Base-by-base conservation (phyloP, 2,329 filamentous ascomycete genomes). In the Ascochyta rabiei region DNA sequence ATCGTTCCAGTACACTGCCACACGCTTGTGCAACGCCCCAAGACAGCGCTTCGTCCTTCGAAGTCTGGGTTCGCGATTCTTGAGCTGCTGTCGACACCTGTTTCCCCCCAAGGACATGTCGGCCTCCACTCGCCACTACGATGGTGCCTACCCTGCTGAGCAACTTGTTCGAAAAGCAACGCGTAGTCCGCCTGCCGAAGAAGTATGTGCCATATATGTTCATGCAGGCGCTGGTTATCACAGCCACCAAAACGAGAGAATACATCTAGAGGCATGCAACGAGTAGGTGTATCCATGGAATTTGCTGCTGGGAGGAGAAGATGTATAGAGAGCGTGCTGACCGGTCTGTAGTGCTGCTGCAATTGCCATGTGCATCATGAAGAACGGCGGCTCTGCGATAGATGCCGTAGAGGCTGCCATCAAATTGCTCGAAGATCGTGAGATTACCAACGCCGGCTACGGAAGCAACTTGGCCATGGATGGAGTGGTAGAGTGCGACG, bases 201-300 rank as follows among this genome's bases (percentile, higher is more conserved):
- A 84, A 61, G 77, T 86, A 9, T 86, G 86, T 53, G 92, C 91
- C 55, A 93, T 99, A 47, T 98, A 96, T 74, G 88, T 99, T 39
- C 95, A 99, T 75, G 95, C 93, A 33, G 95, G 95, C 30, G 95
- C 95, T 15, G 95, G 95, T 4, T 99, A 91, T 68, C 95, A 99
- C 74, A 97, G 92, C 70, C 80, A 85, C 21, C 85, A 89, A 56
- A 98, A 98, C 70, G 93, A 99, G 73, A 81, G 83, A 51, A 82
- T 90, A 33, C 95, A 99, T 70, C 83, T 99, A 9, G 82, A 88
- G 68, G 92, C 92, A 37, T 98, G 95, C 75, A 88, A 89, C 69
- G 88, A 93, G 93, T 97, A 81, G 77, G 91, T 80, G 24, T 10
- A 6, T 28, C 2, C 9, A 6, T 7, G 4, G 6, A 24, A 12